Conservation (phyloP, 441 rosid genomes). For the Gossypium schwendimanii region DNA sequence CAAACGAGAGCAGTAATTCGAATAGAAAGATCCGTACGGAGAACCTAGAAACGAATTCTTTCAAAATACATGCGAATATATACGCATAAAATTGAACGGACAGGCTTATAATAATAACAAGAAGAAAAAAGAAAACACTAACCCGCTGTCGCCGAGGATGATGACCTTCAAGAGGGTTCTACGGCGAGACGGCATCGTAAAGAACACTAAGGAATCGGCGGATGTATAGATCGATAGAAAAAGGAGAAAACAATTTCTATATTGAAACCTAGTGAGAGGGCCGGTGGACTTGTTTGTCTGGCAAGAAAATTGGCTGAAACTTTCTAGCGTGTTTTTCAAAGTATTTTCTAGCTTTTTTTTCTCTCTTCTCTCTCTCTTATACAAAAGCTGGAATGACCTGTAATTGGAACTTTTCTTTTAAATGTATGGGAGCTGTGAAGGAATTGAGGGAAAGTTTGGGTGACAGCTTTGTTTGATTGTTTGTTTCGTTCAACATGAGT, state of each 20-base stretch:
- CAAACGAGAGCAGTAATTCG: neutral
- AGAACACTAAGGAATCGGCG: neutral
- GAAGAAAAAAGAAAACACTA: neutral
- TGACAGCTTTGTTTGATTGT: neutral
- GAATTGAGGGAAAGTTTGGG: neutral
- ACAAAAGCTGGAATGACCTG: slow-evolving; percentile 10
- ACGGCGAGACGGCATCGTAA: slow-evolving; percentile 58
- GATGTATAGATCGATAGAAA: neutral
- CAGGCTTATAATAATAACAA: neutral
- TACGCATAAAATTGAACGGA: neutral
- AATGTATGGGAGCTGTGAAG: too few relatives aligned
- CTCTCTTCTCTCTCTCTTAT: neutral
- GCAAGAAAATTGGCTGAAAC: neutral
- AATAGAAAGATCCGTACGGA: neutral
- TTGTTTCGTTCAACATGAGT: neutral
- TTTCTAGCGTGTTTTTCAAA: slow-evolving; percentile 1
- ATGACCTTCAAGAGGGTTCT: slow-evolving; percentile 76
- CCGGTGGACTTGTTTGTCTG: slow-evolving; percentile 7
- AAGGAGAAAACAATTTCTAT: neutral
- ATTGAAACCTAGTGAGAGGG: neutral
- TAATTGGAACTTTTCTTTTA: neutral
- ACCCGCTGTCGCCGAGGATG: slow-evolving; percentile 89
- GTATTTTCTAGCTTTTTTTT: neutral
- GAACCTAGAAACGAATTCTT: neutral
- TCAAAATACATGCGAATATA: neutral